phyloP scores from a whole-genome alignment of 2,329 filamentous ascomycete species.

The Verticillium nonalfalfae region DNA sequence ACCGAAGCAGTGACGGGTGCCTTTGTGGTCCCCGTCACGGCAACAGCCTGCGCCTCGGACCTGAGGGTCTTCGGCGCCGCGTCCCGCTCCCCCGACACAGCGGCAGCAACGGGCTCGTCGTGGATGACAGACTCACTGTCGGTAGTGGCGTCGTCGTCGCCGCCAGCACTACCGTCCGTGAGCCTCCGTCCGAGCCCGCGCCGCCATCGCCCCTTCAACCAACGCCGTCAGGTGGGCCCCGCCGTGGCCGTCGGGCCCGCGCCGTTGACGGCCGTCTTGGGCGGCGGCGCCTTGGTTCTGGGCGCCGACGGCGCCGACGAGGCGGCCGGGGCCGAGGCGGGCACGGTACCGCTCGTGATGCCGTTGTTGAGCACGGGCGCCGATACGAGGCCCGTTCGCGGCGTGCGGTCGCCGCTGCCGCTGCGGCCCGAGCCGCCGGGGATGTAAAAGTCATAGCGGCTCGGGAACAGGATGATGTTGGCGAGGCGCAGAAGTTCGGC shows the following conservation, averaged over 20 bases:
- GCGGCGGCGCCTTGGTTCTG: neutral
- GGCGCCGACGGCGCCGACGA: no score
- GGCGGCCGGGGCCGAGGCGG: neutral
- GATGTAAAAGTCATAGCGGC: slow-evolving; percentile 13
- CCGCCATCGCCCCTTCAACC: slow-evolving; percentile 14
- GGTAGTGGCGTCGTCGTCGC: slow-evolving; percentile 1
- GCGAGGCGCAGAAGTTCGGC: slow-evolving; percentile 46
- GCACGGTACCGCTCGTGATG: neutral
- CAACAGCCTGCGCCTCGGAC: neutral
- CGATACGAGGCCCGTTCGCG: slow-evolving; percentile 3
- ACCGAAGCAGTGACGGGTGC: neutral
- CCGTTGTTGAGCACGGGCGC: slow-evolving; percentile 1
- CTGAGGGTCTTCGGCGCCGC: slow-evolving; percentile 2
- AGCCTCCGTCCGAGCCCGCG: slow-evolving; percentile 3
- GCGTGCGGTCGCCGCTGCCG: slow-evolving; percentile 13
- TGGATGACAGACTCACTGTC: neutral
- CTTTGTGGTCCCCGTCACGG: neutral
- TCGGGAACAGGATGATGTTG: slow-evolving; percentile 51
- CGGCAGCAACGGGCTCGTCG: neutral
- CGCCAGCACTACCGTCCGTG: neutral
- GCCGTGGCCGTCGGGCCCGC: neutral
- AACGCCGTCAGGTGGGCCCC: slow-evolving; percentile 13
- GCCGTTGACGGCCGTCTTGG: neutral
- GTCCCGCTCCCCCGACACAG: neutral
- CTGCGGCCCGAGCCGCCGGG: slow-evolving; percentile 6